Base-by-base conservation (phyloP, 2,329 filamentous ascomycete genomes). In the Monosporascus sp. region DNA sequence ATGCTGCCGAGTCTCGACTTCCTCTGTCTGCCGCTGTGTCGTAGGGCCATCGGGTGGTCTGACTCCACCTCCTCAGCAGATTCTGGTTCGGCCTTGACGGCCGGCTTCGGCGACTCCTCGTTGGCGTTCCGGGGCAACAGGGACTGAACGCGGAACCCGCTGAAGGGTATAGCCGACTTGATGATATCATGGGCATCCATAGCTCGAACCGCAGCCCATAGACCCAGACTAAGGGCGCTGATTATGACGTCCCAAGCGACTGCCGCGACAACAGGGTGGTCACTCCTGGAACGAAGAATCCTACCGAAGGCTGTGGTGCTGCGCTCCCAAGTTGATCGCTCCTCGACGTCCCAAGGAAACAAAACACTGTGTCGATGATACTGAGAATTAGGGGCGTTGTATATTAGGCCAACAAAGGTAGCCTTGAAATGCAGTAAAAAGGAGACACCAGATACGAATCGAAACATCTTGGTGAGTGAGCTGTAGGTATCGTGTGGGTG, bases 241-340 rank as follows among this genome's bases (percentile, higher is more conserved):
- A 84, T 70, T 15, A 87, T 63, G 1, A 83, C 82, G 64, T 87
- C 84, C 66, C 77, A 78, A 6, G 77, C 80, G 0, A 79, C 78
- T 18, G 75, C 77, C 20, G 77, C 76, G 31, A 86, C 76, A 22
- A 76, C 78, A 0, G 83, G 82, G 61, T 87, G 81, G 50, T 79
- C 79, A 54, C 72, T 73, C 49, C 81, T 72, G 1, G 78, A 75
- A 41, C 73, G 76, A 25, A 79, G 70, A 14, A 80, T 66, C 62
- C 71, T 75, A 47, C 68, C 71, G 15, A 77, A 52, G 3, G 76
- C 74, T 24, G 68, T 76, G 14, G 72, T 72, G 48, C 70, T 73
- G 22, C 74, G 75, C 52, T 79, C 74, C 66, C 72, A 73, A 5
- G 65, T 67, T 25, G 70, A 72, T 15, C 69, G 69, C 56, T 76